Percentiles rank a stretch among this genome's conserved stretches.
phyloP scores from a whole-genome alignment of 345 rosid species.

The Bruguiera gymnorhiza region DNA sequence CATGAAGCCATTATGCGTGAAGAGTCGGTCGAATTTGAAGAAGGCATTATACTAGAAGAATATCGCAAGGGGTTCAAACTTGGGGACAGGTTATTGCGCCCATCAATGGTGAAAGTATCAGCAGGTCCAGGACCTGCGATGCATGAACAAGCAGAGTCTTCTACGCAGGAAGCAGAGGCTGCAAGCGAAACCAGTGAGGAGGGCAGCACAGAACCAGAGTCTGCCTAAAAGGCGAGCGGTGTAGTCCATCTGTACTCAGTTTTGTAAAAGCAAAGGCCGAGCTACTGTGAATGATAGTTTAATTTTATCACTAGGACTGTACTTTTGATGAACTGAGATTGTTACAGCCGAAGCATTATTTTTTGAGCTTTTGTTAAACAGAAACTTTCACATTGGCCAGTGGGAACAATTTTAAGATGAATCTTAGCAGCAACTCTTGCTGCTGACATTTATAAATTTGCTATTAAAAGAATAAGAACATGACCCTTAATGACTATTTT shows the following conservation, averaged over 20 bases:
- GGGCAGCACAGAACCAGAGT: constrained; percentile 31
- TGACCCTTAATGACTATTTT: no score
- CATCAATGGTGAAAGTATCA: constrained; percentile 96
- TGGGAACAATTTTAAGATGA: no score
- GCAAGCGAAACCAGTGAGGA: constrained; percentile 26
- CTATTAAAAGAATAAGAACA: no score
- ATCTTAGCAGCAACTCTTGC: no score
- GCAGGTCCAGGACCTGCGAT: constrained; percentile 94
- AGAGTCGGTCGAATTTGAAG: constrained; percentile 75
- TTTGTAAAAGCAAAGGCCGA: constrained; percentile 34
- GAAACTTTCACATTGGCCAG: no score
- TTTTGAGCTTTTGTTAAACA: no score
- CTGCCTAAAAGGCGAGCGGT: constrained; percentile 30
- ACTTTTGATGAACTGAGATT: no score
- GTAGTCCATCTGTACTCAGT: constrained; percentile 24
- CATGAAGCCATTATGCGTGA: constrained; percentile 97
- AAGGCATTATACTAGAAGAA: constrained; percentile 77
- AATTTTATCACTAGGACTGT: no score
- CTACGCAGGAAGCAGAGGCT: constrained; percentile 29
- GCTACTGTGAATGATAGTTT: neutral
- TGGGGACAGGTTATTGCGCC: constrained; percentile 81
- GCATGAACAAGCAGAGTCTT: constrained; percentile 35
- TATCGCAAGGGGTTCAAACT: constrained; percentile 81
- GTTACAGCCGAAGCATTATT: no score
- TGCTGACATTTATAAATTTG: no score